Conservation (phyloP, 352 stramenopile species). For the Phytophthora melonis region DNA sequence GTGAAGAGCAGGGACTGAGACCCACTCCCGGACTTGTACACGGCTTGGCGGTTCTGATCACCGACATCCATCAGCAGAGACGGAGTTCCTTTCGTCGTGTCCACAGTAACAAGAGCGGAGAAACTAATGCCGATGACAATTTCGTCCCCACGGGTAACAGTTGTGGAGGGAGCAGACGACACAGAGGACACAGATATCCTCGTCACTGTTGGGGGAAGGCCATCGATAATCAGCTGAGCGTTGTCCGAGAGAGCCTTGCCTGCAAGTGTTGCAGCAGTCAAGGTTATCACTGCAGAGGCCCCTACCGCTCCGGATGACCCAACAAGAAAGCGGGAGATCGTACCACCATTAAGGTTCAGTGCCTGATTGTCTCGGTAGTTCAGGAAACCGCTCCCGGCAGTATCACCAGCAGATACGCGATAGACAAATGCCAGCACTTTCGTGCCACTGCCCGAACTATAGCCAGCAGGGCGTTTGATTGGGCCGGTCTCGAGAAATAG, state of each 20-base stretch:
- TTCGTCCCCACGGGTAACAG: conserved; percentile 50
- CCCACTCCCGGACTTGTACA: conserved; percentile 66
- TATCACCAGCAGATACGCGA: conserved; percentile 71
- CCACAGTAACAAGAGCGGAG: conserved; percentile 60
- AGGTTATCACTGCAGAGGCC: conserved; percentile 44
- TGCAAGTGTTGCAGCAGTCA: conserved; percentile 44
- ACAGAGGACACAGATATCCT: conserved; percentile 53
- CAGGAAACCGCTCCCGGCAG: conserved; percentile 54
- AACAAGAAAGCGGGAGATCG: conserved; percentile 53
- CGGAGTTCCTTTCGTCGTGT: conserved; percentile 61
- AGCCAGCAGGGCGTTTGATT: conserved; percentile 75
- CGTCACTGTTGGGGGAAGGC: conserved; percentile 53
- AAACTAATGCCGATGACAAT: conserved; percentile 77
- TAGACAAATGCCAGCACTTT: conserved; percentile 81
- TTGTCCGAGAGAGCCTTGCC: conserved; percentile 59
- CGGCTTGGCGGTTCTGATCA: conserved; percentile 67
- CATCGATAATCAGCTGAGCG: conserved; percentile 64
- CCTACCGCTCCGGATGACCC: conserved; percentile 11
- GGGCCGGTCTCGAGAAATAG: conserved; percentile 77
- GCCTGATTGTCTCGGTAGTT: conserved; percentile 75
- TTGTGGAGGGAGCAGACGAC: conserved; percentile 42
- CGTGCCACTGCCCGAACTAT: conserved; percentile 66
- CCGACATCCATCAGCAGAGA: conserved; percentile 68
- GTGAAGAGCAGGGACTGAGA: conserved; percentile 64
- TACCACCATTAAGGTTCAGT: conserved; percentile 73